Evolutionary conservation across 345 rosid genomes (phyloP).

Genomic region (Ricinus communis): DNA sequence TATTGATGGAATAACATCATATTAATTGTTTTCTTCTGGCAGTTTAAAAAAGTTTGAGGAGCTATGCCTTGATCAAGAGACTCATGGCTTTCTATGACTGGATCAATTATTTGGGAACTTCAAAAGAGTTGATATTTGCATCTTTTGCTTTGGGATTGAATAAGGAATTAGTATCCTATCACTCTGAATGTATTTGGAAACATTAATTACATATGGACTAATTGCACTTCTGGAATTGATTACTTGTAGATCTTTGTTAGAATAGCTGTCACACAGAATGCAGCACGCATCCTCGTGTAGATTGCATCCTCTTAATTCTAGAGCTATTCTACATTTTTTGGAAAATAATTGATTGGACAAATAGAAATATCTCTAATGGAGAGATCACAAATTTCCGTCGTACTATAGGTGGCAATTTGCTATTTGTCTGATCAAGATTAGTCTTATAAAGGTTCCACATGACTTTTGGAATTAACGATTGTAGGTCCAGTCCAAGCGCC

Average conservation of each 20-base stretch:
- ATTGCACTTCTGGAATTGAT: not conserved
- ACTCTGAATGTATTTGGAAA: not conserved
- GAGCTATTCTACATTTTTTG: not conserved
- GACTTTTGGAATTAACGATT: not conserved
- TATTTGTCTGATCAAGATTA: not conserved
- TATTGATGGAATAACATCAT: not conserved
- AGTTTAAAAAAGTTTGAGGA: conserved; percentile 57
- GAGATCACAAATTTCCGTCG: not conserved
- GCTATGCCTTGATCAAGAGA: conserved; percentile 38
- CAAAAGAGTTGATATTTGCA: not conserved
- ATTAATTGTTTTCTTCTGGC: conserved; percentile 17
- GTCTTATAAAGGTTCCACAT: no score
- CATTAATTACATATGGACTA: not conserved
- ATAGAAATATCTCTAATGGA: not conserved
- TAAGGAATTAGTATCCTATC: not conserved
- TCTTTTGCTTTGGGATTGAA: not conserved
- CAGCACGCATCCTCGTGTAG: not conserved
- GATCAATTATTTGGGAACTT: conserved; percentile 12
- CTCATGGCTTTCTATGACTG: not conserved
- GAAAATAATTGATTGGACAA: not conserved
- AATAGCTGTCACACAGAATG: not conserved
- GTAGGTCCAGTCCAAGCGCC: not conserved
- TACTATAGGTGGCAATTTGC: not conserved
- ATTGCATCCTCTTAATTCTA: conserved; percentile 1
- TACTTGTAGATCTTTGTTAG: not conserved